Evolutionary conservation across 148 eudicot species (phyloP), one percentile per base, ranked within the genome.

Genomic region (Chenopodium formosanum): DNA sequence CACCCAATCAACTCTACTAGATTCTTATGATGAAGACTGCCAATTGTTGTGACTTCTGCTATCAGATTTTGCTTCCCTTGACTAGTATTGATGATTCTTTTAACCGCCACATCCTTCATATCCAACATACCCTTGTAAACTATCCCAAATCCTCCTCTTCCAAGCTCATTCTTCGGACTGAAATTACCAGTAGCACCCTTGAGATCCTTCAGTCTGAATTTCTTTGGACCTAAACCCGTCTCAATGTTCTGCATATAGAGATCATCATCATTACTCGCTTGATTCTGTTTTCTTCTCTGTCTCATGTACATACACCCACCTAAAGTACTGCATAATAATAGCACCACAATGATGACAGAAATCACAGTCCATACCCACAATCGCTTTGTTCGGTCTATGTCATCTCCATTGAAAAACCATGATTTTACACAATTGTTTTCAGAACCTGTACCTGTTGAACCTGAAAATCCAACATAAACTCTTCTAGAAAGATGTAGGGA

Each of bases 1-100:
- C 88, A 88, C 1, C 90, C 90, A 1, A 82, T 40, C 9, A 88
- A 77, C 53, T 78, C 76, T 9, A 88, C 90, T 10, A 88, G 47
- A 70, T 88, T 88, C 79, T 80, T 86, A 74, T 88, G 90, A 48
- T 83, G 87, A 17, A 88, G 75, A 29, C 84, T 80, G 23, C 88
- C 88, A 1, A 88, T 88, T 4, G 84, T 86, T 16, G 86, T 84
- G 29, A 88, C 85, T 81, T 86, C 90, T 0, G 90, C 88, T 3
- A 86, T 74, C 58, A 88, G 76, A 53, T 88, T 86, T 78, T 82
- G 79, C 82, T 84, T 88, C 25, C 90, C 87, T 74, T 84, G 80
- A 37, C 50, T 75, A 5, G 88, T 80, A 68, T 88, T 81, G 16
- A 37, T 62, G 20, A 80, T 74, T 70, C 88, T 66, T 67, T 88